Evolutionary conservation across 202 grass and related monocot species (phyloP).

Genomic region (Schoenoplectus tabernaemontani): DNA sequence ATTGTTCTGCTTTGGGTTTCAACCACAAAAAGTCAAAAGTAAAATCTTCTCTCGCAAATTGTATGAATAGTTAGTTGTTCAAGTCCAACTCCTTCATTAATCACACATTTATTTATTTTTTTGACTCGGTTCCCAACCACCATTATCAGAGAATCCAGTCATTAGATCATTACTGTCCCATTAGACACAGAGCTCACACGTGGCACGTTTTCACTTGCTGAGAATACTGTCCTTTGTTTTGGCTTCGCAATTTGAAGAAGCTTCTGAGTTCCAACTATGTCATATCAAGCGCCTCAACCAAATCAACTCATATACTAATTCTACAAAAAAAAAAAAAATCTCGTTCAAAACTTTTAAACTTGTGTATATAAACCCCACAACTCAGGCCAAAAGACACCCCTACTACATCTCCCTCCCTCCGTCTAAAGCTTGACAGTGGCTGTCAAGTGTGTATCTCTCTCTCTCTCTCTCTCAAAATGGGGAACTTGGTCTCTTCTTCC

Average conservation of each 20-base stretch:
- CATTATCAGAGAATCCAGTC: background rate
- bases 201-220: background rate
- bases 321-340: too few species aligned
- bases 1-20: background rate
- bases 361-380: background rate
- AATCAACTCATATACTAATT: background rate
- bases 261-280: background rate
- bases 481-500: constrained; percentile 41
- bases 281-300: background rate
- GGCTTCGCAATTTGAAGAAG: background rate
- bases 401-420: background rate
- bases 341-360: background rate
- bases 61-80: background rate
- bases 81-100: constrained; percentile 26
- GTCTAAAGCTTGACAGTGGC: too few species aligned
- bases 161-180: background rate
- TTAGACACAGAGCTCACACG: background rate
- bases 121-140: background rate
- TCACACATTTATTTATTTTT: background rate
- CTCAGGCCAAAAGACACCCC: background rate
- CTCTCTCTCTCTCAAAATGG: constrained; percentile 36
- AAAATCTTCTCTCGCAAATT: background rate
- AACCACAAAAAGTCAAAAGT: background rate
- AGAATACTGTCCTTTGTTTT: background rate
- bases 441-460: too few species aligned